Base-by-base conservation (phyloP, 805 yeast genomes). In the Aciculoconidium aculeatum region DNA sequence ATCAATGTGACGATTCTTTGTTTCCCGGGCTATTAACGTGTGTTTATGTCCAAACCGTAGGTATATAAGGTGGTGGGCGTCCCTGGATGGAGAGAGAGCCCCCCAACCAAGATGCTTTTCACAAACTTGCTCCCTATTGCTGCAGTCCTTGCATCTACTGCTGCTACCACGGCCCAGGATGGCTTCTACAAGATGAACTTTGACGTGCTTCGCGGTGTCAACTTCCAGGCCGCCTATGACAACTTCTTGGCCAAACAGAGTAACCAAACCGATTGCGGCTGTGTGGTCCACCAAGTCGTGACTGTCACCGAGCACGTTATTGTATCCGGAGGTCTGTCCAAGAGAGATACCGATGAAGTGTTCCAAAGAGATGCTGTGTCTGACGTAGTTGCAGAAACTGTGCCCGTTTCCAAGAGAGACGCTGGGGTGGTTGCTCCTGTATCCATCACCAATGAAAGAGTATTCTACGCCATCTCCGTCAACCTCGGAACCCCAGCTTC, bases 401-500 rank as follows among this genome's bases (percentile, higher is more conserved):
- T n/a, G n/a, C n/a, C n/a, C n/a, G n/a, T 14, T 4, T 9, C 10
- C n/a, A 15, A n/a, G 9, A 28, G 31, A 28, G 26, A 16, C 17
- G 15, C n/a, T 8, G 31, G 23, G 3, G 17, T 11, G 21, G 29
- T 23, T 4, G 18, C 24, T 23, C 17, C 17, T 11, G 27, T 34
- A 11, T 16, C 21, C 11, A 21, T 39, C 27, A 27, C 25, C 11
- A 32, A 35, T 21, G 22, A 42, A 19, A 36, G 32, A 17, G 21
- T 37, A 7, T 48, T 37, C 23, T 49, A 47, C 27, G 32, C 40
- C 8, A 30, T 45, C 11, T 28, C 33, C 11, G 16, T 49, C 7
- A 15, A 35, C 15, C 47, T 81, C 12, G 90, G 92, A 4, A 70
- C 83, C 0, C 69, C 77, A 1, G 45, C 61, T 1, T 80, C 79